Base-by-base conservation (phyloP, 2,329 filamentous ascomycete genomes). In the Sporothrix pallida region DNA sequence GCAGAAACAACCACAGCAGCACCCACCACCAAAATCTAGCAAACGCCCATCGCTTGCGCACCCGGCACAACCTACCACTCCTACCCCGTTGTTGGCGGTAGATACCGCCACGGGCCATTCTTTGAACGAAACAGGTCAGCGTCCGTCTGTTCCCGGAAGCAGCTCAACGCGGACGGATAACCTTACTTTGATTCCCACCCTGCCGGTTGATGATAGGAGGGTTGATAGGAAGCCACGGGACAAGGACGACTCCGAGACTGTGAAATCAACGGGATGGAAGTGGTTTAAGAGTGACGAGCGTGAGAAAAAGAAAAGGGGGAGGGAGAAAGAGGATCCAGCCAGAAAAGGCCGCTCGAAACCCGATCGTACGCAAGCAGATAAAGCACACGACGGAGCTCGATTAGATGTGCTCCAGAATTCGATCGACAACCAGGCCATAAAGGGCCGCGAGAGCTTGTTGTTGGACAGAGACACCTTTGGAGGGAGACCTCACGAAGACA, bases 341-440 rank as follows among this genome's bases (percentile, higher is more conserved):
- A 94, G 91, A 80, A 91, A 91, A 78, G 87, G 88, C 17, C 76
- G 74, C 58, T 95, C 93, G 78, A 75, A 83, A 87, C 0, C 91
- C 89, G 76, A 76, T 1, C 71, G 73, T 5, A 17, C 48, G 4
- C 74, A 72, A 46, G 20, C 82, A 1, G 85, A 92, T 76, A 89
- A 88, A 77, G 81, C 84, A 0, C 91, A 95, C 76, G 95, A 97
- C 78, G 94, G 91, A 77, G 91, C 92, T 23, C 90, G 95, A 44
- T 86, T 98, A 42, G 95, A 98, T 78, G 89, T 97, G 26, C 85
- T 97, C 26, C 95, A 98, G 79, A 92, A 89, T 52, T 97, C 95
- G 0, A 95, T 97, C 79, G 95, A 98, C 69, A 88, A 86, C 60
- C 84, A 82, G 10, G 84, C 87, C 1, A 86, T 85, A 44, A 90